Conservation (phyloP, 2,329 filamentous ascomycete genomes). For the Paecilomyces variotii region DNA sequence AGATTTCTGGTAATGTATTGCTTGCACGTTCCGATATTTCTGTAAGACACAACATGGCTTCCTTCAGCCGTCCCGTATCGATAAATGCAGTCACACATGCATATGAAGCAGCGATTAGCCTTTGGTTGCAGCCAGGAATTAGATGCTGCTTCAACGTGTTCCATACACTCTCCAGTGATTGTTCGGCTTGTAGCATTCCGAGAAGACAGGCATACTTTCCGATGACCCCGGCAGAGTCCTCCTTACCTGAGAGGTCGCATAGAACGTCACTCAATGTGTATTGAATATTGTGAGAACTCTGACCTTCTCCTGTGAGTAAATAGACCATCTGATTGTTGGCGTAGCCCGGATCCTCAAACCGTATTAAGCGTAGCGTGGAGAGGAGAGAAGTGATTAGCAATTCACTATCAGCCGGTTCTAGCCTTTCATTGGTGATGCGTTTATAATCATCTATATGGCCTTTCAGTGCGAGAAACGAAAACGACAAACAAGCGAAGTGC, state of each 20-base stretch:
- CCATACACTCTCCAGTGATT: conserved; percentile 17
- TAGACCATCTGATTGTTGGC: conserved; percentile 14
- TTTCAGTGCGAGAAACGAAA: conserved; percentile 20
- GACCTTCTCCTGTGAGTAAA: conserved; percentile 14
- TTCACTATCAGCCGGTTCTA: conserved; percentile 7
- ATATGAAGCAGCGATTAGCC: conserved; percentile 12
- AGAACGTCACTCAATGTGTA: conserved; percentile 13
- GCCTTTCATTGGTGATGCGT: conserved; percentile 1
- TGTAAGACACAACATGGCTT: conserved; percentile 16
- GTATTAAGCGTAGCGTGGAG: conserved; percentile 12
- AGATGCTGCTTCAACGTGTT: conserved; percentile 8
- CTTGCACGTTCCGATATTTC: conserved; percentile 14
- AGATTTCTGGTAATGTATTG: conserved; percentile 17
- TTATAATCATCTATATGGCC: conserved; percentile 16
- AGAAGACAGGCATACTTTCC: conserved; percentile 19
- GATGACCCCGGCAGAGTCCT: background rate
- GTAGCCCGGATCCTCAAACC: conserved; percentile 13
- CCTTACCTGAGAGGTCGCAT: conserved; percentile 5
- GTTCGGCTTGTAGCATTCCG: conserved; percentile 14
- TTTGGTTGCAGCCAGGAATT: background rate
- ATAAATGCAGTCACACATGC: conserved; percentile 18
- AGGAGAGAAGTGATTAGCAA: conserved; percentile 16
- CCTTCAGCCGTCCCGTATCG: conserved; percentile 11
- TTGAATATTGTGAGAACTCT: background rate
- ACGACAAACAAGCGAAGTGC: conserved; percentile 21